Evolutionary conservation across 2,329 filamentous ascomycete genomes (phyloP).

Genomic region (Madurella mycetomatis): DNA sequence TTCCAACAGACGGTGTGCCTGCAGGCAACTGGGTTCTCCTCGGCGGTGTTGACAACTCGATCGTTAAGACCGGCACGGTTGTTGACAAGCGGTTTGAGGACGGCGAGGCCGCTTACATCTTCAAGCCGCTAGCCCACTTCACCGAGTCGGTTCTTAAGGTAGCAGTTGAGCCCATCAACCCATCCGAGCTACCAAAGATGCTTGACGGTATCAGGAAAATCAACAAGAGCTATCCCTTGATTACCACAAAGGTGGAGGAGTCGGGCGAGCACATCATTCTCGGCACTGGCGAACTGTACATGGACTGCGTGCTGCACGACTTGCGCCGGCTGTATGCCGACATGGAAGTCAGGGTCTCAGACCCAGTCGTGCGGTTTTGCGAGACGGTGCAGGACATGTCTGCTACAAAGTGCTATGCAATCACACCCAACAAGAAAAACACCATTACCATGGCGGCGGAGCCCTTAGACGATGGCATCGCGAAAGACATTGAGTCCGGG

Average conservation of each 20-base stretch:
- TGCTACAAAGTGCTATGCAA: slow-evolving; percentile 94
- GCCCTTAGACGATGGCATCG: slow-evolving; percentile 89
- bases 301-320: slow-evolving; percentile 98
- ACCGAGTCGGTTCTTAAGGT: slow-evolving; percentile 98
- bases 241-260: slow-evolving; percentile 96
- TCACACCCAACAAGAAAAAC: slow-evolving; percentile 99
- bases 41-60: slow-evolving; percentile 91
- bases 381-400: slow-evolving; percentile 97
- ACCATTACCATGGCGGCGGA: slow-evolving; percentile 98
- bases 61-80: slow-evolving; percentile 93
- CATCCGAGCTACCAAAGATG: slow-evolving; percentile 97
- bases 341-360: slow-evolving; percentile 99
- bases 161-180: slow-evolving; percentile 95
- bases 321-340: slow-evolving; percentile 90
- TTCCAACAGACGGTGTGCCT: slow-evolving; percentile 85
- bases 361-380: slow-evolving; percentile 94
- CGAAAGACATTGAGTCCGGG: slow-evolving; percentile 88
- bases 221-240: slow-evolving; percentile 95
- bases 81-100: slow-evolving; percentile 75
- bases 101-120: slow-evolving; percentile 91
- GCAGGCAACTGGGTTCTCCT: slow-evolving; percentile 93
- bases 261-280: slow-evolving; percentile 94
- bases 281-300: slow-evolving; percentile 96
- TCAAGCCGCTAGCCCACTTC: slow-evolving; percentile 88
- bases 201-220: slow-evolving; percentile 92